Percentiles rank a stretch among this genome's conserved stretches.
phyloP scores from a whole-genome alignment of 1,139 yeast genomes.

The Torulaspora globosa region DNA sequence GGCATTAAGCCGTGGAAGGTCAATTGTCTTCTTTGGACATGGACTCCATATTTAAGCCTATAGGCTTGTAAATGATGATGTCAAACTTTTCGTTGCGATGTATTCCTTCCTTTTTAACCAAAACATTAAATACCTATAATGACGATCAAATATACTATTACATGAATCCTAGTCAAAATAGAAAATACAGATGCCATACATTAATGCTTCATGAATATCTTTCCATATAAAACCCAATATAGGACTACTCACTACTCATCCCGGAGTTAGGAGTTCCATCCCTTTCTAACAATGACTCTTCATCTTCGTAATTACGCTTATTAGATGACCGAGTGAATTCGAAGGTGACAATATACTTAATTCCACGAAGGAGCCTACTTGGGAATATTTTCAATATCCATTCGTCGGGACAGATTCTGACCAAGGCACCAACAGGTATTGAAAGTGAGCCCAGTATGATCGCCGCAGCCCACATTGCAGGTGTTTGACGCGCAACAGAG shows the following conservation, averaged over 20 bases:
- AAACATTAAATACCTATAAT: not conserved
- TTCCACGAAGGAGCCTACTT: slow-evolving; percentile 7
- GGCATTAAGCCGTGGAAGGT: not conserved
- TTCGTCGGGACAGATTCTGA: slow-evolving; percentile 78
- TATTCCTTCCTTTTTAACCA: not conserved
- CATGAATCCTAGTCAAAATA: not conserved
- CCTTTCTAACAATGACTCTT: slow-evolving; percentile 13
- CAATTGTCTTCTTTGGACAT: too few species aligned
- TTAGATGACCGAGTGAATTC: slow-evolving; percentile 8
- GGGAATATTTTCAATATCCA: slow-evolving; percentile 68
- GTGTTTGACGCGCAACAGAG: slow-evolving; percentile 71
- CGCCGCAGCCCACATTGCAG: slow-evolving; percentile 87
- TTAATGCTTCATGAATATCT: not conserved
- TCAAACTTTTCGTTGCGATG: not conserved
- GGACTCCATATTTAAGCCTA: not conserved
- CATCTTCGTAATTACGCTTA: slow-evolving; percentile 11
- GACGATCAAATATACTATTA: not conserved
- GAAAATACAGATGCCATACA: not conserved
- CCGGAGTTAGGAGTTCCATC: slow-evolving; percentile 13
- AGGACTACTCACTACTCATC: slow-evolving; percentile 11
- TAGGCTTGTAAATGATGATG: not conserved
- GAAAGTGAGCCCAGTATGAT: slow-evolving; percentile 77
- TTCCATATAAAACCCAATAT: not conserved
- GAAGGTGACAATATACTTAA: slow-evolving; percentile 8
- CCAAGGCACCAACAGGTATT: slow-evolving; percentile 70